Percentiles rank a stretch among this genome's conserved stretches.
Conservation (phyloP, 192 early-diverging fungal species). For the Haplosporangium gracile region DNA sequence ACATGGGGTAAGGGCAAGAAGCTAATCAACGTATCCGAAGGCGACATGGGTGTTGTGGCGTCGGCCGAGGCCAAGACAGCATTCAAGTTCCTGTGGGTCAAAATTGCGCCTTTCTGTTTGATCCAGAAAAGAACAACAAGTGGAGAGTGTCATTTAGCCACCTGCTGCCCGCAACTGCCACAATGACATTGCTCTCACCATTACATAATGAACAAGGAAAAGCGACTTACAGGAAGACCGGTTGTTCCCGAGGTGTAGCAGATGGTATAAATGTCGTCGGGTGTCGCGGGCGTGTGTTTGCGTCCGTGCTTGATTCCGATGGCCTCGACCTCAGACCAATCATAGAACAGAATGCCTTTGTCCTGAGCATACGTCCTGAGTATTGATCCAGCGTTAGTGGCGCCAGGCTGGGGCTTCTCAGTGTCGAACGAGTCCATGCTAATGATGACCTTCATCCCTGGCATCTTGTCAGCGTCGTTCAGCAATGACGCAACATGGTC, state of each 20-base stretch:
- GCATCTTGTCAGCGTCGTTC: constrained; percentile 70
- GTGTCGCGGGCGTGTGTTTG: constrained; percentile 68
- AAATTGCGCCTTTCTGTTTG: constrained; percentile 68
- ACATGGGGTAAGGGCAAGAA: constrained; percentile 94
- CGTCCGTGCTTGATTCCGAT: constrained; percentile 69
- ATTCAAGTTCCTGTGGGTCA: constrained; percentile 82
- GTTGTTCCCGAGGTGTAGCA: constrained; percentile 93
- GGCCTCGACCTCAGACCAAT: constrained; percentile 70
- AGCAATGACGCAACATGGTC: constrained; percentile 66
- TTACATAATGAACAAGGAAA: neutral
- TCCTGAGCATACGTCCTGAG: constrained; percentile 76
- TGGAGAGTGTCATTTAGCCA: neutral
- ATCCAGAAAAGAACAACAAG: neutral
- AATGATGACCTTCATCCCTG: constrained; percentile 79
- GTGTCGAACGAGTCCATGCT: constrained; percentile 79
- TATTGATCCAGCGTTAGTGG: constrained; percentile 27
- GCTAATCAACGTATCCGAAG: constrained; percentile 55
- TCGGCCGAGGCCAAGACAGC: constrained; percentile 57
- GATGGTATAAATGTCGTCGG: constrained; percentile 77
- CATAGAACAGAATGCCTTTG: constrained; percentile 68
- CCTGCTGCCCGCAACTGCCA: too few relatives aligned
- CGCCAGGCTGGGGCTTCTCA: constrained; percentile 26
- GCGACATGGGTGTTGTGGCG: constrained; percentile 10
- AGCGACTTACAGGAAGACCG: constrained; percentile 77
- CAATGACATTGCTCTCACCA: neutral